Evolutionary conservation across 2,329 filamentous ascomycete species (phyloP).

Genomic region (Colletotrichum viniferum): DNA sequence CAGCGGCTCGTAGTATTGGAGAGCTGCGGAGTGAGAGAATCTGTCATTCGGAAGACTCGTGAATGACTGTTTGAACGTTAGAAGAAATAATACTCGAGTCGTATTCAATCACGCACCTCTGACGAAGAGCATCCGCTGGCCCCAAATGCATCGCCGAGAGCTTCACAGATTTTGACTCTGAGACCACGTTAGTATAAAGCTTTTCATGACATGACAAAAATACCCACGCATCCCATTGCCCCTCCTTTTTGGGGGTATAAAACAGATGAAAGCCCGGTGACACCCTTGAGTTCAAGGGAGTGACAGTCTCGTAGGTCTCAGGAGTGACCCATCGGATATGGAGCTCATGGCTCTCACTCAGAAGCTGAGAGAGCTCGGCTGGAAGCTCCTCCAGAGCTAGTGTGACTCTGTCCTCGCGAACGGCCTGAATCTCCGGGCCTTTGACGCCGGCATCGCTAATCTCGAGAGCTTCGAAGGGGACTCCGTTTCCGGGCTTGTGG

Average conservation of each 20-base stretch:
- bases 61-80: conserved; percentile 52
- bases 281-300: conserved; percentile 76
- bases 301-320: conserved; percentile 58
- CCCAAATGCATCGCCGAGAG: conserved; percentile 63
- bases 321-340: conserved; percentile 81
- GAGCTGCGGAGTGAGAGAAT: conserved; percentile 48
- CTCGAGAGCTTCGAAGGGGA: conserved; percentile 68
- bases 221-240: conserved; percentile 29
- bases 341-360: conserved; percentile 72
- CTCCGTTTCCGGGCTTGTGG: conserved; percentile 64
- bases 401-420: conserved; percentile 81
- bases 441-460: conserved; percentile 61
- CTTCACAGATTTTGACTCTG: conserved; percentile 59
- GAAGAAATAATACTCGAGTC: not conserved
- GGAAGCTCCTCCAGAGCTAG: conserved; percentile 77
- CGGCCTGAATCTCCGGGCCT: conserved; percentile 63
- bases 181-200: not conserved
- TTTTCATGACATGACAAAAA: not conserved
- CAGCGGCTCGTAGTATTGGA: conserved; percentile 74
- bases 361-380: conserved; percentile 62
- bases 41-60: conserved; percentile 54
- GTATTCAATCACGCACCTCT: not conserved
- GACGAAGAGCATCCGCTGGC: conserved; percentile 55
- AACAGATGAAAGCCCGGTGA: conserved; percentile 84
- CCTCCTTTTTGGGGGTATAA: conserved; percentile 63